Base-by-base conservation (phyloP, 768 basidiomycete genomes). In the Erythrobasidium yunnanense region DNA sequence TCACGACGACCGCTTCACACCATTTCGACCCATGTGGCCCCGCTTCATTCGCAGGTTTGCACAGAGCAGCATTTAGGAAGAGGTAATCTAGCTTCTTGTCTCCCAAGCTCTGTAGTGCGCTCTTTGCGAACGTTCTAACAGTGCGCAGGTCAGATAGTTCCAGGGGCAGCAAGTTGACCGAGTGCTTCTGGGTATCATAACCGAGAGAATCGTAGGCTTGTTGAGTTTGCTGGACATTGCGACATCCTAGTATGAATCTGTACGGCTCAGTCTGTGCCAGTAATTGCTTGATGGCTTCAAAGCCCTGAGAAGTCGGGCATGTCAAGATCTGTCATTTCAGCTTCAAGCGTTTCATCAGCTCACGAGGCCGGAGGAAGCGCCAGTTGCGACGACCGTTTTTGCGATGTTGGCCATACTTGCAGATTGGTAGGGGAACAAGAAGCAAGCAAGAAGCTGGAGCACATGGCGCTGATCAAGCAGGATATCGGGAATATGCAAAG, bases 1-100 rank as follows among this genome's bases (percentile, higher is more conserved):
- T 52, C 13, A 52, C 50, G 11, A 52, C 11, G 20, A 11, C 13
- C n/a, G 50, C 11, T 15, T 52, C 50, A 22, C 50, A 52, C 50
- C 50, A 52, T 29, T 52, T 52, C 50, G 50, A 52, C 20, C 50
- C 50, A 29, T 52, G n/a, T 22, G 50, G 50, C 11, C 50, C 50
- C 15, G 50, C 13, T 22, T 52, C 11, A 15, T 52, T 22, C n/a
- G 50, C 50, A 8, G 20, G 15, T 15, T 20, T 20, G 50, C 8
- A 11, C 13, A 52, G 11, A 22, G 50, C 50, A 22, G 50, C 50
- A 22, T 52, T 52, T 15, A 52, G 20, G 50, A 52, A 22, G 8
- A 52, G 50, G 38, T 42, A 42, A n/a, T 42, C 38, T n/a, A 42
- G 38, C 38, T n/a, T 42, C 38, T 42, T n/a, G n/a, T 42, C n/a